phyloP scores from a whole-genome alignment of 371 early-diverging fungal species.

The Mucor sp. region DNA sequence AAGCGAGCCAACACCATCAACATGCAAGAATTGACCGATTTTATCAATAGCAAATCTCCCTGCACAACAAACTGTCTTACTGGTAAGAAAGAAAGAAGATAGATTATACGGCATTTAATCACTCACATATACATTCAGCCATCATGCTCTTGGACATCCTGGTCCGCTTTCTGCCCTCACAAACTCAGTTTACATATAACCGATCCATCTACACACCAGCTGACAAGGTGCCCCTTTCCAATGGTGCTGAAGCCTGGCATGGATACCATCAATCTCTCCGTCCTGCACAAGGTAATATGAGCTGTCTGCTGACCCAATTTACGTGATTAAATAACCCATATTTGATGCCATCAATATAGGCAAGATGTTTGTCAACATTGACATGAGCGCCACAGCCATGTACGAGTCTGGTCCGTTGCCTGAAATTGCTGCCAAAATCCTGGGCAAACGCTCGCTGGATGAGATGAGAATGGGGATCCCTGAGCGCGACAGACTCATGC shows the following conservation, averaged over 20 bases:
- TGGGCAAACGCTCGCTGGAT: slow-evolving; percentile 59
- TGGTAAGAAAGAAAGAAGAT: slow-evolving; percentile 31
- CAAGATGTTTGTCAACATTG: slow-evolving; percentile 81
- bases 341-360: slow-evolving; percentile 38
- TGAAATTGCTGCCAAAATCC: slow-evolving; percentile 63
- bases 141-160: slow-evolving; percentile 85
- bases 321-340: background rate
- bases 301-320: background rate
- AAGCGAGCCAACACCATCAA: slow-evolving; percentile 61
- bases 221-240: slow-evolving; percentile 58
- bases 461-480: slow-evolving; percentile 69
- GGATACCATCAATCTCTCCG: slow-evolving; percentile 90
- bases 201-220: slow-evolving; percentile 87
- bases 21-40: slow-evolving; percentile 58
- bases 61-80: slow-evolving; percentile 49
- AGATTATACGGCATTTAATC: background rate
- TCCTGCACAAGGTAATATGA: slow-evolving; percentile 73
- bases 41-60: slow-evolving; percentile 43
- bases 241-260: slow-evolving; percentile 91
- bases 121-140: slow-evolving; percentile 29
- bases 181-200: slow-evolving; percentile 74
- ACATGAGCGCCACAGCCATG: slow-evolving; percentile 88
- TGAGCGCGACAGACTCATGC: slow-evolving; percentile 62
- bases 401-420: slow-evolving; percentile 73
- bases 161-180: slow-evolving; percentile 77